Percentiles rank a stretch among this genome's conserved stretches.
Conservation (phyloP, 805 yeast species). For the Metschnikowia continentalis region DNA sequence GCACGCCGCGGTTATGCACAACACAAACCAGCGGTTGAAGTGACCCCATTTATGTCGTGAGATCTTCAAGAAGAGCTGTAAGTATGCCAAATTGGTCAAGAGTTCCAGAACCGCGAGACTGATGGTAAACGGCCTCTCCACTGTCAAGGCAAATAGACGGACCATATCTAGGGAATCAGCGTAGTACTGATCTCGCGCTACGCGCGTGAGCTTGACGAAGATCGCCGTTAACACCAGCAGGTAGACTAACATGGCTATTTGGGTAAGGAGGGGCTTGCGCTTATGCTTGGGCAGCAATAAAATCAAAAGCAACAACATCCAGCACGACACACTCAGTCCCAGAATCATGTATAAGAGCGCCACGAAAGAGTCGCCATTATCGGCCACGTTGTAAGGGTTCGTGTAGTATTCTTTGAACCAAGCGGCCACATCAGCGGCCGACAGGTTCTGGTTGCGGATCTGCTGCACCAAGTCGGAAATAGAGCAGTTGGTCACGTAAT, state of each 20-base stretch:
- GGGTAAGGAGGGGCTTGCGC: conserved; percentile 55
- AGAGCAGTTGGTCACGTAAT: conserved; percentile 47
- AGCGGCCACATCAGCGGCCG: conserved; percentile 8
- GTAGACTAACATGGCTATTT: conserved; percentile 52
- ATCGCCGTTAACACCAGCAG: conserved; percentile 53
- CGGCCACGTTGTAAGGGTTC: conserved; percentile 26
- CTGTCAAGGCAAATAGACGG: conserved; percentile 35
- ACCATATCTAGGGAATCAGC: conserved; percentile 51
- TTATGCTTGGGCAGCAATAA: conserved; percentile 46
- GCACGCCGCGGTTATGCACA: conserved; percentile 13
- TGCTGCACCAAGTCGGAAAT: conserved; percentile 29
- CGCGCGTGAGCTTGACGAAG: conserved; percentile 42
- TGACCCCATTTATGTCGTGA: conserved; percentile 19
- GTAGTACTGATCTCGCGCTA: conserved; percentile 48
- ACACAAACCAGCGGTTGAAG: conserved; percentile 23
- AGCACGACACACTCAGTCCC: conserved; percentile 55
- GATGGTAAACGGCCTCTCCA: conserved; percentile 35
- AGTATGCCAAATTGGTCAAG: conserved; percentile 51
- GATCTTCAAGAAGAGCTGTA: conserved; percentile 41
- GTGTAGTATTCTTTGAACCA: conserved; percentile 12
- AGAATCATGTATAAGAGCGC: conserved; percentile 50
- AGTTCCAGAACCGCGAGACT: conserved; percentile 39
- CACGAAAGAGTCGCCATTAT: conserved; percentile 40
- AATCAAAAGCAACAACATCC: conserved; percentile 65
- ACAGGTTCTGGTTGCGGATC: conserved; percentile 17